phyloP scores from a whole-genome alignment of 129 eudicot genomes.

The Logfia minima region DNA sequence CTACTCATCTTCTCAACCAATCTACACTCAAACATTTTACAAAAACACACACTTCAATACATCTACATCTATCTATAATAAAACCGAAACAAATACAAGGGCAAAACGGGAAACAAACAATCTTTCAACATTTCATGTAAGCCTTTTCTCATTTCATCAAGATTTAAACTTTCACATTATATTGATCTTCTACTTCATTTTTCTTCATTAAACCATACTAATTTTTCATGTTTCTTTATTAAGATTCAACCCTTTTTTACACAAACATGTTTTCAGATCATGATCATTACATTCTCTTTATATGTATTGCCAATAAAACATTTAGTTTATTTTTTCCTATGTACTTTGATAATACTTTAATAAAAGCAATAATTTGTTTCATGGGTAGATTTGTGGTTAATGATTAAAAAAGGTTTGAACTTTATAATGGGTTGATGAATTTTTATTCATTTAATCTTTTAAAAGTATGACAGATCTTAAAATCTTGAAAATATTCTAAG shows the following conservation, averaged over 20 bases:
- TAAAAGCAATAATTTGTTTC: constrained; percentile 2
- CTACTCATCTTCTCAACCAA: constrained; percentile 15
- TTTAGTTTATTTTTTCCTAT: neutral
- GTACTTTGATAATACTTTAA: neutral
- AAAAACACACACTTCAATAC: constrained; percentile 14
- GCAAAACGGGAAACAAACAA: constrained; percentile 23
- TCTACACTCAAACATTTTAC: constrained; percentile 10
- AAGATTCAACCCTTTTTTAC: constrained; percentile 16
- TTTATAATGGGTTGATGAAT: constrained; percentile 16
- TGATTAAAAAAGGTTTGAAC: constrained; percentile 2
- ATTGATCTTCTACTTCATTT: neutral
- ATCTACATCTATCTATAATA: no score
- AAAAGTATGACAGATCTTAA: constrained; percentile 25
- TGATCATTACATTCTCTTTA: constrained; percentile 15
- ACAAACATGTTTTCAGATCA: constrained; percentile 2
- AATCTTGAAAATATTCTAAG: constrained; percentile 22
- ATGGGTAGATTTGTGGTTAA: constrained; percentile 6
- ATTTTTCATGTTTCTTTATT: constrained; percentile 10
- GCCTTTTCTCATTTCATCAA: constrained; percentile 16
- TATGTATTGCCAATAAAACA: neutral
- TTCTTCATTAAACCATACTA: neutral
- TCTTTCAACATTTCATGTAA: constrained; percentile 28
- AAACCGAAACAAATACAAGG: constrained; percentile 9
- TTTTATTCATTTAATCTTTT: constrained; percentile 27
- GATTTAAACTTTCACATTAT: constrained; percentile 23